Conservation (phyloP, 257 asterid species). For the Nicotiana paniculata region DNA sequence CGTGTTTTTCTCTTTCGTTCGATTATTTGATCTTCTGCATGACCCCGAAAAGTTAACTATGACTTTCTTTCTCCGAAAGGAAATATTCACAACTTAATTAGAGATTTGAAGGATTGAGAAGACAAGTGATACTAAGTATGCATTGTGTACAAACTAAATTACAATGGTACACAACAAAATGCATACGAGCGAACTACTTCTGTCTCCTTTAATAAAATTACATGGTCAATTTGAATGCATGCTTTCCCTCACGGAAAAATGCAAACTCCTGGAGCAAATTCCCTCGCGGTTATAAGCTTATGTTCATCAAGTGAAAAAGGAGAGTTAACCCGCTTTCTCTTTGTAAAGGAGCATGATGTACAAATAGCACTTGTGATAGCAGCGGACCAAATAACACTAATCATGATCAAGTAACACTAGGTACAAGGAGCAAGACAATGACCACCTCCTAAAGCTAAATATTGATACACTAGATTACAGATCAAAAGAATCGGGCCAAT, state of each 20-base stretch:
- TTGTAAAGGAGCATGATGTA: no score
- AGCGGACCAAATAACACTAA: no score
- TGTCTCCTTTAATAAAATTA: not conserved
- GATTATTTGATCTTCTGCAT: not conserved
- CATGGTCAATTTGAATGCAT: not conserved
- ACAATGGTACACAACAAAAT: not conserved
- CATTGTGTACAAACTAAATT: not conserved
- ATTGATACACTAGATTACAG: slow-evolving; percentile 18
- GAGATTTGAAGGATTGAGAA: not conserved
- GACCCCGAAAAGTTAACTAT: not conserved
- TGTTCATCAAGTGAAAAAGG: no score
- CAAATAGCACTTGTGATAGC: no score
- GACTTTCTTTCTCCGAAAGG: not conserved
- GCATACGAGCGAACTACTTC: not conserved
- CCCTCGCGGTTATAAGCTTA: no score
- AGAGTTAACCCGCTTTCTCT: no score
- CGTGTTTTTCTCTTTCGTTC: no score
- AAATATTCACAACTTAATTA: not conserved
- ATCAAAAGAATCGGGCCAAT: not conserved
- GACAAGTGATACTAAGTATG: not conserved
- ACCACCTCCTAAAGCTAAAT: not conserved
- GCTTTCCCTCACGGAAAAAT: not conserved
- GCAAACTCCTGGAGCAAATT: no score
- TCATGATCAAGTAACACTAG: no score
- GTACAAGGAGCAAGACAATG: no score